A percentile compares a stretch with the other conserved stretches of the same genome.
These are phyloP conservation scores for Colletotrichum trifolii DNA, from an alignment of 2,329 filamentous ascomycete genomes.

Conservation along the genomic window DNA sequence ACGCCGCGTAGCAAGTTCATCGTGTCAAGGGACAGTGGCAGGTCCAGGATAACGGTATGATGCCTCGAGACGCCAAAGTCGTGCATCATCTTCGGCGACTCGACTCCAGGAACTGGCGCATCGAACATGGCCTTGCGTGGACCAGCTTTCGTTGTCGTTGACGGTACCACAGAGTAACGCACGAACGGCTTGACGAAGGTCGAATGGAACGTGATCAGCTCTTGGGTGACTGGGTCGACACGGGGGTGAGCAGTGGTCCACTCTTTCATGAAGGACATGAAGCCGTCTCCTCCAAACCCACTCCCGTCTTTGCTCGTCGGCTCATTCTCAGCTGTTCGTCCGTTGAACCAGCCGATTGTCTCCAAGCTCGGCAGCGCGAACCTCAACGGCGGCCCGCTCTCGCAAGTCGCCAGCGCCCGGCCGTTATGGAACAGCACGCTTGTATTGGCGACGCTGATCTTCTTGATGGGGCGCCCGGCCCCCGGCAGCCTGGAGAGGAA, in stretches of 20 bases:
- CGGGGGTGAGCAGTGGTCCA: conserved; percentile 79
- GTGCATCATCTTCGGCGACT: conserved; percentile 78
- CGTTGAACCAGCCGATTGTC: conserved; percentile 78
- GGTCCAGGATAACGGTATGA: conserved; percentile 75
- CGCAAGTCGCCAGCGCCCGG: conserved; percentile 74
- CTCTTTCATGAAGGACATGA: conserved; percentile 72
- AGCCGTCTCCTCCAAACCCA: conserved; percentile 65
- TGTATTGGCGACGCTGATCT: conserved; percentile 78
- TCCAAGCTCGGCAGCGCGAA: conserved; percentile 72
- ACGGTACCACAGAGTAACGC: conserved; percentile 66
- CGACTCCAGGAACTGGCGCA: conserved; percentile 68
- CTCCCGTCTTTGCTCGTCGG: conserved; percentile 40
- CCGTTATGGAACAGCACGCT: conserved; percentile 75
- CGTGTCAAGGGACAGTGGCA: conserved; percentile 74
- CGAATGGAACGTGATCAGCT: conserved; percentile 75
- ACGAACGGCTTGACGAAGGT: conserved; percentile 74
- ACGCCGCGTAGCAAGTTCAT: conserved; percentile 67
- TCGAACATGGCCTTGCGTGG: conserved; percentile 54
- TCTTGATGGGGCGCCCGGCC: conserved; percentile 68
- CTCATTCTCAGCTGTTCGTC: conserved; percentile 64
- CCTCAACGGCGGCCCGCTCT: conserved; percentile 76
- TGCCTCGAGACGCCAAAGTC: conserved; percentile 75
- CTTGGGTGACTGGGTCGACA: conserved; percentile 71
- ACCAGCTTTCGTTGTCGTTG: conserved; percentile 20
- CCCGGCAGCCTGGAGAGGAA: conserved; percentile 66